Conservation (phyloP, 2,329 filamentous ascomycete genomes). For the Xylariaceae sp. region DNA sequence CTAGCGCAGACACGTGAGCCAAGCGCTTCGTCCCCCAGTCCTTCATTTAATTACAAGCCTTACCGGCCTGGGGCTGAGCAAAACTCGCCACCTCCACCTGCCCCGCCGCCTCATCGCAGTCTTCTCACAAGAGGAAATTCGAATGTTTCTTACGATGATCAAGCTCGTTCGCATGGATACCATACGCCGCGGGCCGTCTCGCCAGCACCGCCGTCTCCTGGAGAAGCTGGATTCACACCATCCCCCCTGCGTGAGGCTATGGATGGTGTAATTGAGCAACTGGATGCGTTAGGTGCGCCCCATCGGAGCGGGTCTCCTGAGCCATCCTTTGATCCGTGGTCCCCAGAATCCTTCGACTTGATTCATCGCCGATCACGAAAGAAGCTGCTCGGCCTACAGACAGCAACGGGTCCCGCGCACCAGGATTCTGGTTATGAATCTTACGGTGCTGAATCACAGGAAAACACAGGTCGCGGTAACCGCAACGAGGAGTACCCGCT, state of each 20-base stretch:
- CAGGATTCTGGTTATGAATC: conserved; percentile 60
- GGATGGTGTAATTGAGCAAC: conserved; percentile 95
- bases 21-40: conserved; percentile 38
- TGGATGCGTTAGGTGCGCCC: conserved; percentile 76
- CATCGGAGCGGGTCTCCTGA: conserved; percentile 53
- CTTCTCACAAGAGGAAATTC: conserved; percentile 29
- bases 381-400: conserved; percentile 55
- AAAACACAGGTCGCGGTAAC: conserved; percentile 41
- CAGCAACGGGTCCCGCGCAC: conserved; percentile 65
- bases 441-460: conserved; percentile 51
- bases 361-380: conserved; percentile 41
- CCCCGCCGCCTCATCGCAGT: conserved; percentile 80
- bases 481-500: conserved; percentile 51
- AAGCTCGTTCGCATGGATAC: conserved; percentile 37
- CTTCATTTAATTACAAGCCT: conserved; percentile 38
- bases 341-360: conserved; percentile 76
- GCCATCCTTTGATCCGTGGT: conserved; percentile 71
- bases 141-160: conserved; percentile 39
- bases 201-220: conserved; percentile 65
- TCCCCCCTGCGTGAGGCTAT: conserved; percentile 91
- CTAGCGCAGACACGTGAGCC: conserved; percentile 28
- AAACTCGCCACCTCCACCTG: conserved; percentile 70
- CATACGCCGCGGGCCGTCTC: conserved; percentile 57
- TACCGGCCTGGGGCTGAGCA: conserved; percentile 34
- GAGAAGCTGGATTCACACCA: conserved; percentile 67